Evolutionary conservation across 2,329 filamentous ascomycete genomes (phyloP).

Genomic region (Lasiodiplodia sp.): DNA sequence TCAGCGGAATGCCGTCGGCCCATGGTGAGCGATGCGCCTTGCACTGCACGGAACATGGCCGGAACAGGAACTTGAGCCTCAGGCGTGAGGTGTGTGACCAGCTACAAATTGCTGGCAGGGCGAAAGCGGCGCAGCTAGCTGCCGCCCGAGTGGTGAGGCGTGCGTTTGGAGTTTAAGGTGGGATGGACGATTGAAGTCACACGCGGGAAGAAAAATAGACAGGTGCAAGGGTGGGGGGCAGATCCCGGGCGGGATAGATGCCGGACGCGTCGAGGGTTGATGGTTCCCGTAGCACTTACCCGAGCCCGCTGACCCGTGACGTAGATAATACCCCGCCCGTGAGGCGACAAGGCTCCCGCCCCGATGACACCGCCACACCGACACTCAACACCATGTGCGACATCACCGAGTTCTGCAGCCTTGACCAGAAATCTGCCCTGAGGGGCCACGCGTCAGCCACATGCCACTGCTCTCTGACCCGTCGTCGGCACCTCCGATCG

Average conservation of each 20-base stretch:
- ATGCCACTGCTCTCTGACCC: neutral
- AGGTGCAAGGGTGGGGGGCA: too few relatives aligned
- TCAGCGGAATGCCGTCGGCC: neutral
- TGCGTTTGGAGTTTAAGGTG: neutral
- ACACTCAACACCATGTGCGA: neutral
- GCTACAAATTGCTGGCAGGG: neutral
- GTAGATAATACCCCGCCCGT: neutral
- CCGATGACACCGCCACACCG: neutral
- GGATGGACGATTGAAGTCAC: neutral
- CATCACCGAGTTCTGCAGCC: neutral
- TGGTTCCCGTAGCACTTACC: too few relatives aligned
- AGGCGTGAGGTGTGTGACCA: neutral
- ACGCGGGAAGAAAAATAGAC: neutral
- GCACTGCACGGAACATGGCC: neutral
- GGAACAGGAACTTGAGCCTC: neutral
- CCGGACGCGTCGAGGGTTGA: too few relatives aligned
- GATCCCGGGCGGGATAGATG: neutral
- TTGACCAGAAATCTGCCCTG: neutral
- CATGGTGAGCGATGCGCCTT: neutral
- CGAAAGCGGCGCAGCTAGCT: neutral
- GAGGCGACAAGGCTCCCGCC: neutral
- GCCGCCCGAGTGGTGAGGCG: neutral
- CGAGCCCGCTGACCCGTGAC: too few relatives aligned
- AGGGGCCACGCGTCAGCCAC: neutral
- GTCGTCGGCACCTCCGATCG: neutral